A percentile compares a stretch with the other conserved stretches of the same genome.
Evolutionary conservation across 495 filamentous ascomycete genomes (phyloP).

Genomic region (Xylaria longipes): DNA sequence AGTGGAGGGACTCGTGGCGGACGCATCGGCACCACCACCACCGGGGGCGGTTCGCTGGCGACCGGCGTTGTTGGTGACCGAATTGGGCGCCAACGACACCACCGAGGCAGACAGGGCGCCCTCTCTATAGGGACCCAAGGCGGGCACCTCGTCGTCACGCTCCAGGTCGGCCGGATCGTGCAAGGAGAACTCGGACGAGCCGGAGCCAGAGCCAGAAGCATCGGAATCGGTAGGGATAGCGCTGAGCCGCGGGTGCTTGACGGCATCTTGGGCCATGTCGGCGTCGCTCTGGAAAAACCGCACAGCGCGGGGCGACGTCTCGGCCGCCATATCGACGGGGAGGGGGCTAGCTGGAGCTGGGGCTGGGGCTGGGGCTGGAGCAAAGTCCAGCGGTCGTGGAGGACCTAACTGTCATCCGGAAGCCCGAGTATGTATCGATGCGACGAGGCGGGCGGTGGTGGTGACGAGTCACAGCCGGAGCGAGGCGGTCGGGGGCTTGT

Average conservation of each 20-base stretch:
- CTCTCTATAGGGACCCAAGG: slow-evolving; percentile 49
- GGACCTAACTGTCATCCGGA: slow-evolving; percentile 17
- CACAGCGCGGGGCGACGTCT: slow-evolving; percentile 58
- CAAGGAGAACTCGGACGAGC: slow-evolving; percentile 65
- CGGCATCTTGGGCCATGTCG: slow-evolving; percentile 35
- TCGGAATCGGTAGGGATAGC: slow-evolving; percentile 66
- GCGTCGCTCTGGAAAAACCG: slow-evolving; percentile 55
- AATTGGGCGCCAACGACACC: slow-evolving; percentile 43
- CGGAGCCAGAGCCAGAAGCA: slow-evolving; percentile 51
- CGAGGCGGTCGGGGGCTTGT: background rate
- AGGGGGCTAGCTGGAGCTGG: slow-evolving; percentile 28
- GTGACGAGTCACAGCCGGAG: background rate
- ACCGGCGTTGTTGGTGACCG: slow-evolving; percentile 49
- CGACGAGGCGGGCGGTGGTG: background rate
- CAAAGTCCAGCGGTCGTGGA: slow-evolving; percentile 18
- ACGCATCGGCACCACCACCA: slow-evolving; percentile 18
- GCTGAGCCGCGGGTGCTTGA: slow-evolving; percentile 53
- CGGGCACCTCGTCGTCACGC: slow-evolving; percentile 55
- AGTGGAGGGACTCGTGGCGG: slow-evolving; percentile 28
- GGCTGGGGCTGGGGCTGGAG: slow-evolving; percentile 25
- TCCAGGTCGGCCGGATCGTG: slow-evolving; percentile 55
- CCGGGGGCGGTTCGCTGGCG: slow-evolving; percentile 37
- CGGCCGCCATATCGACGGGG: slow-evolving; percentile 44
- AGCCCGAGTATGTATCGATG: slow-evolving; percentile 7
- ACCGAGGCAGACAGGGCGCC: slow-evolving; percentile 41